Evolutionary conservation across 2,329 filamentous ascomycete genomes (phyloP).

Genomic region (Paecilomyces sp.): DNA sequence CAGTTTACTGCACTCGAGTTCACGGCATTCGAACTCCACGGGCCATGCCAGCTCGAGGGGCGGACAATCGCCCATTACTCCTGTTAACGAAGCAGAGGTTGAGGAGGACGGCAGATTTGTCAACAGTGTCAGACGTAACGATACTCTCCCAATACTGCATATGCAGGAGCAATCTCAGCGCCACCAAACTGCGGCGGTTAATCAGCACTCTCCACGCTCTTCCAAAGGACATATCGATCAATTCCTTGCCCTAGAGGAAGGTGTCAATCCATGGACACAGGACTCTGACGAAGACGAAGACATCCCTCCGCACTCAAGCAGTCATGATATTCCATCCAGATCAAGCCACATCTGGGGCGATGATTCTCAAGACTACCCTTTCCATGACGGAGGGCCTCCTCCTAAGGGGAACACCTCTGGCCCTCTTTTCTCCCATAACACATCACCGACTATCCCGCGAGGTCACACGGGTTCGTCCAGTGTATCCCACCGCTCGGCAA

Average conservation of each 20-base stretch:
- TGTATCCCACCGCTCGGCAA: background rate
- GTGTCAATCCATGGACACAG: background rate
- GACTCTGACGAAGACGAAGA: background rate
- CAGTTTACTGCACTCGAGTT: background rate
- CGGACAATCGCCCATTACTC: background rate
- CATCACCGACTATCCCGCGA: background rate
- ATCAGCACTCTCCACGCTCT: background rate
- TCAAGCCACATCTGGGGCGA: background rate
- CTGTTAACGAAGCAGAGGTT: background rate
- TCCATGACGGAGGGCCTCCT: background rate
- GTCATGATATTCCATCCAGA: background rate
- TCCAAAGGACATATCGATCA: background rate
- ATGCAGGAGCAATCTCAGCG: background rate
- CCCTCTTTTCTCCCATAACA: background rate
- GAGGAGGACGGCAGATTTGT: background rate
- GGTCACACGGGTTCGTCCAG: background rate
- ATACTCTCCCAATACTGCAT: background rate
- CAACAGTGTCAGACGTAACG: background rate
- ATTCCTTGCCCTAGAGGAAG: background rate
- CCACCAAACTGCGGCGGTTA: background rate
- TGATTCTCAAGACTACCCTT: background rate
- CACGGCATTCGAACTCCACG: background rate
- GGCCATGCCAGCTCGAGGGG: background rate
- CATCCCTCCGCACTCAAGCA: background rate
- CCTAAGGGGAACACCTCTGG: background rate